Evolutionary conservation across 106 monocot species (phyloP).

Genomic region (Platanthera zijinensis): DNA sequence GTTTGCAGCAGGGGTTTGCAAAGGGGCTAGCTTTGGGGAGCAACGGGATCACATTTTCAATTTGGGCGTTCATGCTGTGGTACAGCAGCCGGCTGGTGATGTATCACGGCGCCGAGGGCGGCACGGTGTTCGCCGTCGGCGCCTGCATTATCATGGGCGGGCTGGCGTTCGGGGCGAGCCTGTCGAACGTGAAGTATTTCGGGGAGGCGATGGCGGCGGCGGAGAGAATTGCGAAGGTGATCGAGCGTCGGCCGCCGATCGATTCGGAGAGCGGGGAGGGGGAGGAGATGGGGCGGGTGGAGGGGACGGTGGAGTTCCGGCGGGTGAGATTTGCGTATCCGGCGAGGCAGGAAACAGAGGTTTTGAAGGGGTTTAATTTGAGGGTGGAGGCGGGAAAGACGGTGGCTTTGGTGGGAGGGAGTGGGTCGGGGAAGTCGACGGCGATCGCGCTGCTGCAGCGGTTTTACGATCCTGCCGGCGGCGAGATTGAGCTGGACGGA

Average conservation of each 20-base stretch:
- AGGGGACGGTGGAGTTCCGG: constrained; percentile 62
- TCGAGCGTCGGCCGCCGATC: constrained; percentile 53
- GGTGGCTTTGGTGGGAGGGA: constrained; percentile 51
- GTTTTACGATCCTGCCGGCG: constrained; percentile 41
- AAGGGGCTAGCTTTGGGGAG: constrained; percentile 82
- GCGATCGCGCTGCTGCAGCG: constrained; percentile 43
- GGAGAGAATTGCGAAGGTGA: constrained; percentile 51
- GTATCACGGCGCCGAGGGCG: constrained; percentile 52
- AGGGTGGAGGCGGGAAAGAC: constrained; percentile 40
- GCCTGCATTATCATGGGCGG: constrained; percentile 57
- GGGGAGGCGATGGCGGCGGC: constrained; percentile 70
- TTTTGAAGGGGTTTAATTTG: constrained; percentile 29
- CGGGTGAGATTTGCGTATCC: constrained; percentile 46
- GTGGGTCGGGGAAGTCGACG: constrained; percentile 61
- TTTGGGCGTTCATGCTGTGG: constrained; percentile 77
- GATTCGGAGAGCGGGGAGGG: constrained; percentile 55
- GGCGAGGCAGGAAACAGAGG: constrained; percentile 26
- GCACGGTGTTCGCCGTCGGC: constrained; percentile 63
- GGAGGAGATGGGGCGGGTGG: constrained; percentile 18
- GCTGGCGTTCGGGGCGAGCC: constrained; percentile 66
- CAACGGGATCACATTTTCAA: constrained; percentile 65
- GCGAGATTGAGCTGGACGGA: constrained; percentile 56
- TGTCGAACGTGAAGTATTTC: constrained; percentile 76
- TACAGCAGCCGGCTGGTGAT: constrained; percentile 78
- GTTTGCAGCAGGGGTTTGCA: constrained; percentile 51